Conservation (phyloP, 1,284 basidiomycete species). For the Trametes pubescens region DNA sequence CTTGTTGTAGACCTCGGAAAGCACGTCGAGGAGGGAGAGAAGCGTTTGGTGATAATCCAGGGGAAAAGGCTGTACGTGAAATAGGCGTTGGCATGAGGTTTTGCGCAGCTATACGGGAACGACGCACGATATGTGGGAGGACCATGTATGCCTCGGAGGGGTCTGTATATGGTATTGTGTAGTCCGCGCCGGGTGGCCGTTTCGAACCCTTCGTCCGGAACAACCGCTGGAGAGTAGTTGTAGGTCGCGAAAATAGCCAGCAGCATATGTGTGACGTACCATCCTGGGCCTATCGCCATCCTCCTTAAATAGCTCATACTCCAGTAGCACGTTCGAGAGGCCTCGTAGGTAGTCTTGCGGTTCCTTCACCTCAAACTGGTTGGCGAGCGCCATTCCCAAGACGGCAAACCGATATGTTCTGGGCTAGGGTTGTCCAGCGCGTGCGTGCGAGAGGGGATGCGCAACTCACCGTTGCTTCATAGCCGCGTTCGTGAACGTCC, state of each 20-base stretch:
- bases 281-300: conserved; percentile 85
- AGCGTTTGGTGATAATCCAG: conserved; percentile 89
- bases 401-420: conserved; percentile 83
- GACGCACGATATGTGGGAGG: conserved; percentile 75
- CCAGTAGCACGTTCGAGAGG: conserved; percentile 72
- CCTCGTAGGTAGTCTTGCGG: conserved; percentile 80
- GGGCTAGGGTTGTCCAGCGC: conserved; percentile 17
- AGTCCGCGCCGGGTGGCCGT: conserved; percentile 65
- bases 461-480: conserved; percentile 79
- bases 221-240: conserved; percentile 51
- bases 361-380: conserved; percentile 80
- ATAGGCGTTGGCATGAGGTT: conserved; percentile 10
- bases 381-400: conserved; percentile 85
- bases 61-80: conserved; percentile 70
- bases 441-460: not conserved
- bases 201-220: conserved; percentile 65
- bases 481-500: conserved; percentile 72
- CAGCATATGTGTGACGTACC: conserved; percentile 49
- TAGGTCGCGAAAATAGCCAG: conserved; percentile 7
- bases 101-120: not conserved
- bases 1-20: conserved; percentile 88
- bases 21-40: conserved; percentile 84
- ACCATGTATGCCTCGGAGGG: conserved; percentile 74
- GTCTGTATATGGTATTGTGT: conserved; percentile 66
- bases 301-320: conserved; percentile 76